A percentile compares a stretch with the other conserved stretches of the same genome.
Evolutionary conservation across 2,329 filamentous ascomycete genomes (phyloP).

Genomic region (Fusarium hainanense): DNA sequence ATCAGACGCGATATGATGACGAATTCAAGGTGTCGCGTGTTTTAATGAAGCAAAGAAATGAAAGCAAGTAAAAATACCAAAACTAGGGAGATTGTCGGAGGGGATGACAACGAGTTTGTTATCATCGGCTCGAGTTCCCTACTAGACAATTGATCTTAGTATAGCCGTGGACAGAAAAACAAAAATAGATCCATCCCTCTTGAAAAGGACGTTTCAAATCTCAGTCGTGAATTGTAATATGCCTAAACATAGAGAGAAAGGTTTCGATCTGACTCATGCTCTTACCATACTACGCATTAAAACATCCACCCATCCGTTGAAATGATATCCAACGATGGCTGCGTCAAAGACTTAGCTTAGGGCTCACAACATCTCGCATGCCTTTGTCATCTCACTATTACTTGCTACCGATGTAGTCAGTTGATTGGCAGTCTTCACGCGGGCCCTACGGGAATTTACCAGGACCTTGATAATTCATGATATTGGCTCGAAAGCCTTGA

Average conservation of each 20-base stretch:
- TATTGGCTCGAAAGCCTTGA: neutral
- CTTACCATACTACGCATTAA: neutral
- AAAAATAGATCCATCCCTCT: constrained; percentile 43
- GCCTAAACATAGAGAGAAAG: neutral
- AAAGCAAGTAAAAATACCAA: constrained; percentile 43
- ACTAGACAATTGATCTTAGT: constrained; percentile 40
- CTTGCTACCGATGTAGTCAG: neutral
- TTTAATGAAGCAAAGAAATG: constrained; percentile 43
- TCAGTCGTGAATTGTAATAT: neutral
- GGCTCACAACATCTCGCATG: neutral
- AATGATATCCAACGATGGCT: too few species aligned
- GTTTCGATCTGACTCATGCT: neutral
- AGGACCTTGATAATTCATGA: constrained; percentile 4
- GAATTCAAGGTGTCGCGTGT: constrained; percentile 30
- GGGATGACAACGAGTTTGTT: constrained; percentile 40
- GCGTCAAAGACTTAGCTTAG: neutral
- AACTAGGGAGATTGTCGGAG: constrained; percentile 41
- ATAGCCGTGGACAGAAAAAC: constrained; percentile 42
- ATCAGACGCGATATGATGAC: constrained; percentile 34
- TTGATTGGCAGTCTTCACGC: neutral
- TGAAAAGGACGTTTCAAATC: constrained; percentile 4
- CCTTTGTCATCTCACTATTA: neutral
- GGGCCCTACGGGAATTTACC: neutral
- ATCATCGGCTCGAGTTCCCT: constrained; percentile 36
- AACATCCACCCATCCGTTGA: neutral